Base-by-base conservation (phyloP, 257 asterid genomes). In the Cinchona pubescens region DNA sequence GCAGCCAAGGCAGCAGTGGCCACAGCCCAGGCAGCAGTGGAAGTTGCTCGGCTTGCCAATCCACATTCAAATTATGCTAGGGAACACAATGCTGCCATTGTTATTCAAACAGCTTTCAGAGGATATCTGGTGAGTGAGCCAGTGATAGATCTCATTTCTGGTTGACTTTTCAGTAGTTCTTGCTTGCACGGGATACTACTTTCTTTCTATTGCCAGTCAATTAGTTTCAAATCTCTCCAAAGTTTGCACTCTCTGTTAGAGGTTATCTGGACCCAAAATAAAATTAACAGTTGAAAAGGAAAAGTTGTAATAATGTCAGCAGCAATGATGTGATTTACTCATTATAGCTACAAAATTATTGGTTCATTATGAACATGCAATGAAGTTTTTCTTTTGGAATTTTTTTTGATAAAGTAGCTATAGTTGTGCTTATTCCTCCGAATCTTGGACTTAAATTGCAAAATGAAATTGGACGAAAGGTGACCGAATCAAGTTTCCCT, bases 81-180 rank as follows among this genome's bases (percentile, higher is more conserved):
- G 49, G 77, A 73, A 61, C 72, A 79, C 56, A 48, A 65, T 16
- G 87, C 86, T 35, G 83, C 88, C 37, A 74, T 75, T 21, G 40
- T 69, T 27, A 77, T 86, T 71, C 88, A 86, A 71, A 79, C 83
- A 29, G 80, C 82, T 80, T 86, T 81, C 79, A 81, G 90, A 79
- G 86, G 86, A 43, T 84, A 81, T 73, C 68, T 86, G 82, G 90
- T 86, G 48, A 79, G 83, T 74, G 55, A 3, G 40, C 32, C 25
- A 43, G 19, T 37, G 40, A 7, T 21, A 51, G 59, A 16, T 59
- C 51, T 61, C 32, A 0, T 37, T 10, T 48, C 11, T n/a, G 12
- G 1, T 43, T 73, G 14, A 21, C 23, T 8, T 42, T 6, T 12
- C 19, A 14, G 45, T n/a, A n/a, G 45, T 40, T 40, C 45, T 40